Evolutionary conservation across 129 eudicot species (phyloP).

Genomic region (Lactuca saligna): DNA sequence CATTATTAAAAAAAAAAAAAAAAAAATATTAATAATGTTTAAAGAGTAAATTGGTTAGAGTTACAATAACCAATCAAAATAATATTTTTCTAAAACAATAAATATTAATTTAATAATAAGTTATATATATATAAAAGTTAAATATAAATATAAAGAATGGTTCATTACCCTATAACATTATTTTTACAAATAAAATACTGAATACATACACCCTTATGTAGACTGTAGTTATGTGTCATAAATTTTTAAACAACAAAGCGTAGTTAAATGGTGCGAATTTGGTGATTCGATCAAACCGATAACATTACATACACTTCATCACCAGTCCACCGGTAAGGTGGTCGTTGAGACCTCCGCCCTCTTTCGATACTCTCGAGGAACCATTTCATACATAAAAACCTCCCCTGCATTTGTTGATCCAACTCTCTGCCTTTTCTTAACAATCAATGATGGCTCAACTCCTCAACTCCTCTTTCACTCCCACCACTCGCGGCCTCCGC

Average conservation of each 20-base stretch:
- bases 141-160: too few species aligned
- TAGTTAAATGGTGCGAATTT: not conserved
- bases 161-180: too few species aligned
- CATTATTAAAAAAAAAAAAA: too few species aligned
- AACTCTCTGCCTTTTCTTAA: conserved; percentile 8
- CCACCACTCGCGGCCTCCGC: conserved; percentile 51
- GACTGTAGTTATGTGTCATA: not conserved
- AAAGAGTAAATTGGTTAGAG: too few species aligned
- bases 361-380: conserved; percentile 60
- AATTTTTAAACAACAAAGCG: not conserved
- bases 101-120: too few species aligned
- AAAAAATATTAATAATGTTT: too few species aligned
- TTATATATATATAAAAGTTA: too few species aligned
- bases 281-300: not conserved
- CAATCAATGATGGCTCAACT: conserved; percentile 64
- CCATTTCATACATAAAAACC: conserved; percentile 7
- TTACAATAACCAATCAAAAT: too few species aligned
- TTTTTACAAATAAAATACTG: not conserved
- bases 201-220: not conserved
- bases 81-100: too few species aligned
- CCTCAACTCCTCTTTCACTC: conserved; percentile 69
- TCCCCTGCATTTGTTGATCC: conserved; percentile 1
- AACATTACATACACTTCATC: conserved; percentile 34
- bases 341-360: conserved; percentile 71
- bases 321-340: conserved; percentile 45